Conservation (phyloP, 2,329 filamentous ascomycete species). For the Phyllosticta ampelicida region DNA sequence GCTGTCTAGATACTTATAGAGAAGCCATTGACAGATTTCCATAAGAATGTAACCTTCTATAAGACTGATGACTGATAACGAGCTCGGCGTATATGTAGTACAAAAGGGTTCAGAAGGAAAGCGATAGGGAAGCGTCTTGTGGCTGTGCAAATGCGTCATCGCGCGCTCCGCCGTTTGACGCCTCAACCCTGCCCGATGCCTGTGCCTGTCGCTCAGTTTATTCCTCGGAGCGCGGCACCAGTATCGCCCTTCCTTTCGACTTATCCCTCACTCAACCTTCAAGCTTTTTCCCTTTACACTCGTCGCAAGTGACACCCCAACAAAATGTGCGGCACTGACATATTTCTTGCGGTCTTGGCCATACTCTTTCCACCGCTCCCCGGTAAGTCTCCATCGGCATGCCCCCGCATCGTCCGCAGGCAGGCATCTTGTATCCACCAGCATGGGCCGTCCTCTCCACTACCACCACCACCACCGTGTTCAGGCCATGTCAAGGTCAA, state of each 20-base stretch:
- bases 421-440: background rate
- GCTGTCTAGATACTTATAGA: background rate
- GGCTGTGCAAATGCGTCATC: constrained; percentile 6
- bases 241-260: background rate
- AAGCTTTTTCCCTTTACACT: background rate
- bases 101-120: background rate
- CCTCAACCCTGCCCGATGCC: background rate
- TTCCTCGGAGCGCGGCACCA: background rate
- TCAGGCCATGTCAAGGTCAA: background rate
- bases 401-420: constrained; percentile 15
- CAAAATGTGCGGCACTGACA: constrained; percentile 49
- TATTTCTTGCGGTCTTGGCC: constrained; percentile 50
- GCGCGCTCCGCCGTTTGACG: background rate
- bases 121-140: background rate
- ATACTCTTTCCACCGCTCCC: constrained; percentile 50
- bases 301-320: constrained; percentile 13
- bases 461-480: constrained; percentile 5
- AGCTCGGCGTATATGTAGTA: background rate
- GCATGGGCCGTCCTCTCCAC: background rate
- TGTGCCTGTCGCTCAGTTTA: background rate
- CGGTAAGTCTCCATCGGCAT: constrained; percentile 31
- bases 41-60: too few relatives aligned
- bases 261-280: background rate
- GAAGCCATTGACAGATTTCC: background rate
- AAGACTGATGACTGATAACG: too few relatives aligned